Percentiles rank a stretch among this genome's conserved stretches.
Conservation (phyloP, 2,329 filamentous ascomycete species). For the Calycina marina region DNA sequence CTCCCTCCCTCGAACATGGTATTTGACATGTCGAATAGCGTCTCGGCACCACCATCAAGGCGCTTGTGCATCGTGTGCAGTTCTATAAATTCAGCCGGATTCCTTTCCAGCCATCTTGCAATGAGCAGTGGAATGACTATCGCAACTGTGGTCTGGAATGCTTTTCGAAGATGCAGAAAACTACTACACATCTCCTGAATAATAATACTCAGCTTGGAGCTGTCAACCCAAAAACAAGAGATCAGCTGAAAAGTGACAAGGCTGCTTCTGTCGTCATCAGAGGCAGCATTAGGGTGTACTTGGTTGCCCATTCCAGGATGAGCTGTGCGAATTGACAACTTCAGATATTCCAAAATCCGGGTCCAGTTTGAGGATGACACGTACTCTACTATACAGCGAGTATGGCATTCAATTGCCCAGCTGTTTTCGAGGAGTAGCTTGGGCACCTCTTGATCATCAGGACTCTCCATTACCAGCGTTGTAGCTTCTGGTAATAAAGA, state of each 20-base stretch:
- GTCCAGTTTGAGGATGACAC: conserved; percentile 50
- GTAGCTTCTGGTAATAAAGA: conserved; percentile 21
- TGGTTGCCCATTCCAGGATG: conserved; percentile 15
- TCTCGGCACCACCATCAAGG: conserved; percentile 51
- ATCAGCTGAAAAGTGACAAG: conserved; percentile 43
- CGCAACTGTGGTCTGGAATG: conserved; percentile 49
- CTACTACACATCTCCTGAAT: conserved; percentile 53
- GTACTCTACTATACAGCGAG: conserved; percentile 46
- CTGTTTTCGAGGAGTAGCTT: conserved; percentile 18
- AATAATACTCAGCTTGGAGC: conserved; percentile 42
- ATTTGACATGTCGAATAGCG: conserved; percentile 54
- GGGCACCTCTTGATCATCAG: conserved; percentile 16
- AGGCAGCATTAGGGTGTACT: conserved; percentile 10
- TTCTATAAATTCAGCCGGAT: conserved; percentile 48
- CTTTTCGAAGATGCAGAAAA: conserved; percentile 50
- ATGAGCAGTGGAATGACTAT: conserved; percentile 48
- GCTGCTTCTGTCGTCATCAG: conserved; percentile 24
- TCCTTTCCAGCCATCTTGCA: conserved; percentile 49
- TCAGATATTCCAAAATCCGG: conserved; percentile 42
- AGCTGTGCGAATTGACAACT: conserved; percentile 24
- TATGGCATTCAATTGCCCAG: conserved; percentile 36
- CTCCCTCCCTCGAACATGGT: conserved; percentile 43
- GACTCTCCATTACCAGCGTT: conserved; percentile 16
- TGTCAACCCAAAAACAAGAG: conserved; percentile 50
- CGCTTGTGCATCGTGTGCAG: conserved; percentile 45